Base-by-base conservation (phyloP, 257 asterid genomes). In the Paulownia fortunei region DNA sequence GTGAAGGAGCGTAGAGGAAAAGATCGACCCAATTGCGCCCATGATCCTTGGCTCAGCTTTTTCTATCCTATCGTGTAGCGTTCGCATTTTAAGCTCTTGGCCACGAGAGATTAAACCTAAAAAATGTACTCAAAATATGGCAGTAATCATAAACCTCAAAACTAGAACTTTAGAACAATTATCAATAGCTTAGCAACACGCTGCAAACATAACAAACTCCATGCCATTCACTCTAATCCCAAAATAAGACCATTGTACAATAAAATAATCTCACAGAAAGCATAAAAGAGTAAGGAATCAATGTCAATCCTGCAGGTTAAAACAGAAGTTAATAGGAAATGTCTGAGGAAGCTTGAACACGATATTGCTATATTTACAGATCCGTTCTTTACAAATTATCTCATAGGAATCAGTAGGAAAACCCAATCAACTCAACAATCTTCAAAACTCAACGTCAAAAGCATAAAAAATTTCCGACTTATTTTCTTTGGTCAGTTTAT, bases 391-490 rank as follows among this genome's bases (percentile, higher is more conserved):
- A 73, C 83, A 79, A 60, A 60, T 69, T 36, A 72, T 49, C 71
- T 76, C 42, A 70, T 47, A 10, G 75, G 21, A 51, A 52, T 60
- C 56, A 39, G 3, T 66, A 58, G 76, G 61, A 63, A 67, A 72
- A 51, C 84, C 82, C 56, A 72, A 59, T 58, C 76, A 80, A 58
- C 42, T 59, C 55, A 58, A 61, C n/a, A 46, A 44, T 59, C 74
- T 51, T 23, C 58, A 58, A 74, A 63, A 59, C 82, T 78, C 76
- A 27, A 26, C 73, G 37, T 66, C 64, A 11, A 37, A 72, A 60
- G 59, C 61, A 67, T 65, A 67, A 59, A 37, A 66, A 71, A 18
- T 46, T 58, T 26, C 73, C 32, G 73, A 44, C 73, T 65, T 51
- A 37, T 46, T n/a, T 54, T 36, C 79, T 69, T 21, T 26, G n/a